Evolutionary conservation across 257 asterid genomes (phyloP), one percentile per base, ranked within the genome.

Genomic region (Henckelia pumila): DNA sequence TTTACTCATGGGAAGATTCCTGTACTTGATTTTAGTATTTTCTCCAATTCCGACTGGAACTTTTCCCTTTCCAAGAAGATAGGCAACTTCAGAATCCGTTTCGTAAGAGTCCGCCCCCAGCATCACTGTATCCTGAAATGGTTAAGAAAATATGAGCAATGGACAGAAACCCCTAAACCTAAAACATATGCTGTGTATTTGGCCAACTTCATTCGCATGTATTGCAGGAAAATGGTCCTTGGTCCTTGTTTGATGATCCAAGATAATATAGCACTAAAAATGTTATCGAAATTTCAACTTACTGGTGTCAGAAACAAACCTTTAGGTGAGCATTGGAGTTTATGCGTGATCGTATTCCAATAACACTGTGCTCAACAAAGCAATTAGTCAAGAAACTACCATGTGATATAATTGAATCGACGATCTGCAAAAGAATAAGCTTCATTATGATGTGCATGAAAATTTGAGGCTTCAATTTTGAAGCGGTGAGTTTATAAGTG

Each of bases 1-100:
- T 13, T 35, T 73, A 33, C 28, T 63, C 59, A 32, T 64, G 66
- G 24, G 53, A 63, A 67, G 67, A 72, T 47, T 64, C 4, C 29
- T 56, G 67, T 80, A 89, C 98, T 75, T 90, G 85, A 93, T 93
- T 85, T 88, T 88, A 68, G 97, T 80, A 65, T 93, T 88, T 76
- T 89, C 98, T 81, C 98, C 98, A 47, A 93, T 93, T 69, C 98
- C 97, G 9, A 85, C 35, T 3, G 97, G 97, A 68, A 88, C 96
- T 83, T 88, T 86, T 44, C 96, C 96, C 75, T 83, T 95, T 30
- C 96, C 84, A 61, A 93, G 57, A 63, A 82, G 78, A 24, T 72
- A 83, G 50, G 84, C 87, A 57, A 86, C 67, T 81, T 93, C 98
- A 8, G 84, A 80, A 62, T 86, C 95, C 35, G 97, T 90, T 90